phyloP scores from a whole-genome alignment of 2,329 filamentous ascomycete genomes.

The Dryadomyces sulphureus region DNA sequence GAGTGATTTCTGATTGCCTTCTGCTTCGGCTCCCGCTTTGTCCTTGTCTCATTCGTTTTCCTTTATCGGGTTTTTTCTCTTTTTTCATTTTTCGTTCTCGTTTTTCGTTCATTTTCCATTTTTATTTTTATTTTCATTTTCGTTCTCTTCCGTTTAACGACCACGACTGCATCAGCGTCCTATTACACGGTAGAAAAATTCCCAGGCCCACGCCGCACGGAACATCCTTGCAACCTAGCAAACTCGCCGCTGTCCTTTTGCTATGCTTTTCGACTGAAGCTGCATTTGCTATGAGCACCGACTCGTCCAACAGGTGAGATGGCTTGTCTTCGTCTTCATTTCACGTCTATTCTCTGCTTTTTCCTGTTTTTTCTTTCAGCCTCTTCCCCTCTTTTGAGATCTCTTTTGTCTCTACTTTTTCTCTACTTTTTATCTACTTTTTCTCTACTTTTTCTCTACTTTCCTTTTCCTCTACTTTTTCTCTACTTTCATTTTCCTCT shows the following conservation, averaged over 20 bases:
- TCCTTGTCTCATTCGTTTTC: not conserved
- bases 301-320: slow-evolving; percentile 35
- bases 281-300: slow-evolving; percentile 46
- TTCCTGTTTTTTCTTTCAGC: not conserved
- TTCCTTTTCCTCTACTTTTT: not conserved
- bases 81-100: not conserved
- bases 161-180: too few relatives aligned
- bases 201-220: slow-evolving; percentile 2
- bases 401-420: not conserved
- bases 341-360: not conserved
- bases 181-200: not conserved
- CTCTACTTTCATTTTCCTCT: not conserved
- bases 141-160: too few relatives aligned
- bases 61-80: not conserved
- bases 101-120: not conserved
- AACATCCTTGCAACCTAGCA: not conserved
- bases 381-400: slow-evolving; percentile 1
- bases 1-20: not conserved
- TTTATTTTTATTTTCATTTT: not conserved
- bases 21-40: too few relatives aligned
- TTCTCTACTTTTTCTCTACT: not conserved
- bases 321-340: not conserved
- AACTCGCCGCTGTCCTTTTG: not conserved
- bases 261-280: slow-evolving; percentile 4
- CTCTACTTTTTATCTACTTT: not conserved